A percentile compares a stretch with the other conserved stretches of the same genome.
phyloP scores from a whole-genome alignment of 768 basidiomycete species.

The Coprinopsis cinerea region DNA sequence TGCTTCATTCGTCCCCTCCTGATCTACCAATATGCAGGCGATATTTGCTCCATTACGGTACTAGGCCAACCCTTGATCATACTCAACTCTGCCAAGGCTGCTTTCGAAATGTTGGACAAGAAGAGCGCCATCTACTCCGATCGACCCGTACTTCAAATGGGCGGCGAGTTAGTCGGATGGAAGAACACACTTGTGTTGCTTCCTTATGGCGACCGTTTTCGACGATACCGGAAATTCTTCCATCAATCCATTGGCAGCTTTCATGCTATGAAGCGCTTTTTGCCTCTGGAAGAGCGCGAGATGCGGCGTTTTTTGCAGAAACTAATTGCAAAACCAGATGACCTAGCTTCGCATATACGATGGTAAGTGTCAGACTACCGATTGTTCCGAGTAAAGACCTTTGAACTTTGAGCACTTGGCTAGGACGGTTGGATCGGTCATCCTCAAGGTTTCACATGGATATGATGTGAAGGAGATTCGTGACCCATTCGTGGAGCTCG shows the following conservation, averaged over 20 bases:
- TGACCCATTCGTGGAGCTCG: slow-evolving; percentile 48
- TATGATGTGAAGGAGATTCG: slow-evolving; percentile 45
- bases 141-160: slow-evolving; percentile 52
- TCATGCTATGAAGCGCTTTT: slow-evolving; percentile 36
- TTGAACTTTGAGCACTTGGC: background rate
- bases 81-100: slow-evolving; percentile 44
- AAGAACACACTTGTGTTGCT: slow-evolving; percentile 49
- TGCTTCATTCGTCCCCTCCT: background rate
- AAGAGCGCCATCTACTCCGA: slow-evolving; percentile 64
- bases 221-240: slow-evolving; percentile 46
- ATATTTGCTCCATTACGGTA: slow-evolving; percentile 54
- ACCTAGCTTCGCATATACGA: slow-evolving; percentile 40
- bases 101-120: slow-evolving; percentile 58
- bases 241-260: slow-evolving; percentile 45
- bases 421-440: slow-evolving; percentile 46
- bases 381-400: no score
- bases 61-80: slow-evolving; percentile 56
- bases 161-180: slow-evolving; percentile 52
- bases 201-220: slow-evolving; percentile 54
- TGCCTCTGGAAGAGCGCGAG: slow-evolving; percentile 39
- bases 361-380: no score
- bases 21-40: slow-evolving; percentile 31
- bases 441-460: slow-evolving; percentile 48
- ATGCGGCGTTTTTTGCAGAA: slow-evolving; percentile 42
- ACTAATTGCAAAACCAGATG: slow-evolving; percentile 41